phyloP scores from a whole-genome alignment of 164 flowering plant species.

The Tetracentron sinense region DNA sequence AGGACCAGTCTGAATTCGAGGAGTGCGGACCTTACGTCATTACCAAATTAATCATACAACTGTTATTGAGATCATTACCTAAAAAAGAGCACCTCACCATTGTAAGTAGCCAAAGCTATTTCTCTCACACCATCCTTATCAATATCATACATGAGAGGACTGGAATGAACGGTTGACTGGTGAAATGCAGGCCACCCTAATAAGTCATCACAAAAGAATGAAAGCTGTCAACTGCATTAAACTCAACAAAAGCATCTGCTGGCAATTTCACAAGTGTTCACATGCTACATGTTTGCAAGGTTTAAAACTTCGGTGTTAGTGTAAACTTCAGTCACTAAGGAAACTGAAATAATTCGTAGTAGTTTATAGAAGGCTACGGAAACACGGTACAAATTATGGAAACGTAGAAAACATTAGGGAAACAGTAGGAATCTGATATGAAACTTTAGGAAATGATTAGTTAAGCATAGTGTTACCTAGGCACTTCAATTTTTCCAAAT shows the following conservation, averaged over 20 bases:
- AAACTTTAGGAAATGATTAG: too few relatives aligned
- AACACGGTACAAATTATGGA: too few relatives aligned
- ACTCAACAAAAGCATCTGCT: neutral
- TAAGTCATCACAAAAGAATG: neutral
- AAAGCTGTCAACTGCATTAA: neutral
- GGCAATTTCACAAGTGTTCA: neutral
- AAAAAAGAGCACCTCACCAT: conserved; percentile 96
- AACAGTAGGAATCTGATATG: too few relatives aligned
- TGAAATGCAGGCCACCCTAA: conserved; percentile 99
- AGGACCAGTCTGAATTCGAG: conserved; percentile 2
- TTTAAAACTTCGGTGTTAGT: neutral
- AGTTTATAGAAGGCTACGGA: too few relatives aligned
- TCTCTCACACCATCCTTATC: conserved; percentile 99
- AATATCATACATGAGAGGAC: conserved; percentile 91
- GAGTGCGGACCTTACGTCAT: neutral
- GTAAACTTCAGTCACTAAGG: too few relatives aligned
- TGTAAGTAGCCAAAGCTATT: conserved; percentile 90
- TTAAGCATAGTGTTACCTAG: too few relatives aligned
- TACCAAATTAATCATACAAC: conserved; percentile 4
- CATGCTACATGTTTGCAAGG: neutral
- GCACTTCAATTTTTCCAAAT: too few relatives aligned
- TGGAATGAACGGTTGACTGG: conserved; percentile 92
- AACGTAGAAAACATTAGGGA: too few relatives aligned
- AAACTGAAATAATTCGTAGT: too few relatives aligned
- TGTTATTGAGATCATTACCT: conserved; percentile 41